Percentiles rank a stretch among this genome's conserved stretches.
These are phyloP conservation scores for Camillea tinctor DNA, from an alignment of 2,329 filamentous ascomycete genomes.

Conservation along the genomic window DNA sequence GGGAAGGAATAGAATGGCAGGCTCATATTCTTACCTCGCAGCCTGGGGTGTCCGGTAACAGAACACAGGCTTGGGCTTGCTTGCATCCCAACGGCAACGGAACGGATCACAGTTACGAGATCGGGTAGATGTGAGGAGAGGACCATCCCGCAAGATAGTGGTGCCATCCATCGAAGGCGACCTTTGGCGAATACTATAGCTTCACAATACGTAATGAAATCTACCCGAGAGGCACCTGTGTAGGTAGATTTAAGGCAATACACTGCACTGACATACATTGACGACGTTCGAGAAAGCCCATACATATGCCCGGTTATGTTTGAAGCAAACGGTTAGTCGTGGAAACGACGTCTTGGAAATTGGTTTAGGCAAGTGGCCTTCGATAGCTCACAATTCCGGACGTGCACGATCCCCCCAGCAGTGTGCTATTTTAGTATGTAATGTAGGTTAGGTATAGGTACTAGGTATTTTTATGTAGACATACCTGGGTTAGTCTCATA, in stretches of 20 bases:
- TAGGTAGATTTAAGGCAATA: background rate
- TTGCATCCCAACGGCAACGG: conserved; percentile 10
- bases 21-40: background rate
- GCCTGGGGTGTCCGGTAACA: background rate
- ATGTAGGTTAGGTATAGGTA: too few relatives aligned
- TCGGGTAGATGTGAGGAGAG: conserved; percentile 14
- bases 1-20: background rate
- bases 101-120: conserved; percentile 8
- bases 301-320: background rate
- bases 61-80: background rate
- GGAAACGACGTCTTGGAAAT: background rate
- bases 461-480: too few relatives aligned
- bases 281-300: background rate
- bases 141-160: conserved; percentile 22
- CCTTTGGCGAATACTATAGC: conserved; percentile 24
- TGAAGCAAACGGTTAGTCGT: background rate
- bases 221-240: conserved; percentile 1
- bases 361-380: background rate
- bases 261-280: background rate
- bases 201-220: conserved; percentile 29
- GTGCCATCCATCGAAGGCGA: conserved; percentile 13
- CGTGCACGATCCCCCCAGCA: background rate
- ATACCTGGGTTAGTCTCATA: too few relatives aligned
- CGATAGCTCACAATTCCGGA: background rate
- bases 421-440: too few relatives aligned